Base-by-base conservation (phyloP, 2,329 filamentous ascomycete species). In the Exutisphaerella laricina region DNA sequence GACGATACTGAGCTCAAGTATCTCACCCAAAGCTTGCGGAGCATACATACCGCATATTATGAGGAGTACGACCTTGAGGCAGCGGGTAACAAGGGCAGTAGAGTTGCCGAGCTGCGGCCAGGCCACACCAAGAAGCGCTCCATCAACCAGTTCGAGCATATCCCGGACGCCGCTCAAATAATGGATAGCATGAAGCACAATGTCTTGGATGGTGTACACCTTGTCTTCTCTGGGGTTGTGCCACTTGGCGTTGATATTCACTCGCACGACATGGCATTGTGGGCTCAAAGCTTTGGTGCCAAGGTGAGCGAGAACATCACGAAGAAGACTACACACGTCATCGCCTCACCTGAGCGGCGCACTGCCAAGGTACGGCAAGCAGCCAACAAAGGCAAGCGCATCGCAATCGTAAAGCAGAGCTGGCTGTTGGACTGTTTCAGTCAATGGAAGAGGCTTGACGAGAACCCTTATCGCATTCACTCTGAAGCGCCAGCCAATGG, bases 341-440 rank as follows among this genome's bases (percentile, higher is more conserved):
- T 89, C 2, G 81, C 85, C 6, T 82, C 79, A 39, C 79, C 78
- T 13, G 73, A 78, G 12, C 74, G 84, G 17, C 81, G 89, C 16
- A 97, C 92, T 0, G 84, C 87, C 40, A 98, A 98, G 67, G 88
- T 97, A 31, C 83, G 86, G 35, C 84, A 89, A 64, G 92, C 92
- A 0, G 82, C 85, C 10, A 80, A 82, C 50, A 84, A 88, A 42
- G 73, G 84, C 0, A 79, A 80, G 12, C 51, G 60, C 39, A 85
- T 97, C 65, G 89, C 88, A 62, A 94, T 98, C 45, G 92, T 98
- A 35, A 88, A 84, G 55, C 85, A 88, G 40, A 80, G 87, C 57
- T 98, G 92, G 92, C 79, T 98, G 21, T 75, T 82, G 22, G 84
- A 89, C 54, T 94, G 83, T 42, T 79, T 97, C 50, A 84, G 80